Base-by-base conservation (phyloP, 768 basidiomycete genomes). In the Kwoniella pini region DNA sequence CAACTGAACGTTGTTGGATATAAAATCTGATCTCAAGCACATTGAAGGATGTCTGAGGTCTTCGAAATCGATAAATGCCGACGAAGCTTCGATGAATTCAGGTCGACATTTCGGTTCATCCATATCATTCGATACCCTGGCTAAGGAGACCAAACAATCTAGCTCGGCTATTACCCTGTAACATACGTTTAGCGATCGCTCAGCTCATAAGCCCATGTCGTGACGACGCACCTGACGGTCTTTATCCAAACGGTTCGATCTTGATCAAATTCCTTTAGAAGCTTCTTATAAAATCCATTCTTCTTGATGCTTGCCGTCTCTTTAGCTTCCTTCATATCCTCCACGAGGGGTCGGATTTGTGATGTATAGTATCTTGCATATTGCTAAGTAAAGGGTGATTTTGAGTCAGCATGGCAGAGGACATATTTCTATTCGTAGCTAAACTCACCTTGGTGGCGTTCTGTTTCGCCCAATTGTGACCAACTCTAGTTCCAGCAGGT, bases 21-120 rank as follows among this genome's bases (percentile, higher is more conserved):
- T 97, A 74, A 99, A 99, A 63, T 84, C 85, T 27, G 79, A 81
- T 68, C 85, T 85, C 61, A 90, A 73, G 77, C 85, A 86, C 65
- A 94, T 79, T 10, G 89, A 89, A 0, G 95, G 93, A 78, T 98
- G 96, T 67, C 94, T 84, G 57, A 99, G 81, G 65, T 90, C 86
- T 72, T 89, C 82, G 77, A 99, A 99, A 62, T 97, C 88, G 38
- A 97, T 72, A 66, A 87, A 87, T 0, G 93, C 91, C 10, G 30
- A 45, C 12, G 56, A 22, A 82, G 87, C 65, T 58, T 91, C 89
- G 17, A 94, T 83, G 58, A 99, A 86, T 69, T 87, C 85, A 0
- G 96, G 96, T 61, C 96, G 81, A 72, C 96, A 98, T n/a, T 85
- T 83, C 2, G 96, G 96, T 77, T 96, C 91, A 43, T 92, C 94